Evolutionary conservation across 257 asterid species (phyloP).

Genomic region (Solanum megistacrolobum): DNA sequence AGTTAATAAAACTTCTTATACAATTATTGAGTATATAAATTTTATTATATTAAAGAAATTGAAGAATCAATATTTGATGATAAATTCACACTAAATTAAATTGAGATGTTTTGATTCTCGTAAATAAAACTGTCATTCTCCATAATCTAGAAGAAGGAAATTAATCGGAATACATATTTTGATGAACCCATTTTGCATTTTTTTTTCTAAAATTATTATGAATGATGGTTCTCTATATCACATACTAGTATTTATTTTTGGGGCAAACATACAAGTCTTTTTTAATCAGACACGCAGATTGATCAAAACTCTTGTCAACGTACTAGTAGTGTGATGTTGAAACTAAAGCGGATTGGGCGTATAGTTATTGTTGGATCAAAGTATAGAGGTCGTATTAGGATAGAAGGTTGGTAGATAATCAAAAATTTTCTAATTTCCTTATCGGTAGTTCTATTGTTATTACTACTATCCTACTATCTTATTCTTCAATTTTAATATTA

Average conservation of each 20-base stretch:
- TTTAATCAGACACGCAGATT: no score
- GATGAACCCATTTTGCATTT: no score
- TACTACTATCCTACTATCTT: neutral
- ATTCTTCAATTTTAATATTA: neutral
- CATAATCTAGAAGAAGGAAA: neutral
- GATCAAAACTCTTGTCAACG: neutral
- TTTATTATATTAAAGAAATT: neutral
- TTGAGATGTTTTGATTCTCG: neutral
- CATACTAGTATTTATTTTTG: no score
- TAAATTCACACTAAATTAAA: neutral
- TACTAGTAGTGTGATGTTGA: neutral
- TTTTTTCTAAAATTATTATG: no score
- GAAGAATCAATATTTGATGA: neutral
- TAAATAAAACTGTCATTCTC: neutral
- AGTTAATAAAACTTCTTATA: no score
- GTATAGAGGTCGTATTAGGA: neutral
- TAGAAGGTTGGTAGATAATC: neutral
- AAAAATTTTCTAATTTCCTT: neutral
- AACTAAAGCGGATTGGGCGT: neutral
- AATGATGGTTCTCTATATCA: no score
- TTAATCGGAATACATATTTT: neutral
- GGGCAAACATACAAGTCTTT: no score
- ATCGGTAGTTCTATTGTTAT: neutral
- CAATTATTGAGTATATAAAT: neutral
- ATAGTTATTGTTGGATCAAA: neutral